These are phyloP conservation scores for Fusarium oxysporum DNA, from an alignment of 2,329 filamentous ascomycete genomes.

Conservation along the genomic window DNA sequence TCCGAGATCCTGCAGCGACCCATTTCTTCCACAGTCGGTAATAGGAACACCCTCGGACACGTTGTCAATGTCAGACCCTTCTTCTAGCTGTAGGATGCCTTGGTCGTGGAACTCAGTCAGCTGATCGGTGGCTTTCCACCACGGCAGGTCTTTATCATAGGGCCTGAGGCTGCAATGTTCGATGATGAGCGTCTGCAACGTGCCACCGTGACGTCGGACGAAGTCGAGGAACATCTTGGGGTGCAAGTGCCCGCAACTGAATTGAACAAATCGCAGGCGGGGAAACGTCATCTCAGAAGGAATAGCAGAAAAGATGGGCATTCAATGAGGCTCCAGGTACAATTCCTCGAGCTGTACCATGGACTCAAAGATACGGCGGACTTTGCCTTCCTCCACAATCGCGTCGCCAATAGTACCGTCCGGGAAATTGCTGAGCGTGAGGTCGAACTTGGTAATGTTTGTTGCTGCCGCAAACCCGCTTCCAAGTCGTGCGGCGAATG, in stretches of 20 bases:
- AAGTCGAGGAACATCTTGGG: background rate
- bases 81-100: background rate
- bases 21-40: accelerated
- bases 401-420: accelerated
- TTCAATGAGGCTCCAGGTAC: background rate
- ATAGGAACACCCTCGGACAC: accelerated
- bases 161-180: background rate
- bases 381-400: background rate
- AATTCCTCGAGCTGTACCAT: background rate
- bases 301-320: background rate
- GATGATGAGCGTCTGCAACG: accelerated
- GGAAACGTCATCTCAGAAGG: background rate
- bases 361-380: accelerated
- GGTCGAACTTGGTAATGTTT: background rate
- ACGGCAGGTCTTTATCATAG: accelerated
- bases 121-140: accelerated
- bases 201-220: background rate
- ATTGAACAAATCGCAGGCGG: accelerated
- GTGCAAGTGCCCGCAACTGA: background rate
- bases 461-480: background rate
- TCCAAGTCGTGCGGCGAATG: background rate
- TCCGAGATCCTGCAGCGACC: background rate
- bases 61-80: background rate
- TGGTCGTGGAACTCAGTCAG: background rate
- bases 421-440: background rate